These are phyloP conservation scores for Bassia scoparia DNA, from an alignment of 148 eudicot species.

Conservation along the genomic window DNA sequence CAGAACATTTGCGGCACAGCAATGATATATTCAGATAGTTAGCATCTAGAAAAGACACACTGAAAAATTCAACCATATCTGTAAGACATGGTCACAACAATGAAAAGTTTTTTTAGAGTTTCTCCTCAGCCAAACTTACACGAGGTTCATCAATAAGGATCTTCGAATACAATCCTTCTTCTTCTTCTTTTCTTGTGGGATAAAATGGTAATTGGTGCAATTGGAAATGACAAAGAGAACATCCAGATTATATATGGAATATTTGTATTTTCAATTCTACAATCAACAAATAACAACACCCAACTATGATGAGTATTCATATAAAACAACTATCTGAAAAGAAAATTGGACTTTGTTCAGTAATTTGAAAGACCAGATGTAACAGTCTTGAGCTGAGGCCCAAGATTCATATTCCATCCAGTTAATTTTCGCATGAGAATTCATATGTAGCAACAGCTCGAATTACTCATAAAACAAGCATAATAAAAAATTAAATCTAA, in stretches of 20 bases:
- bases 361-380: not conserved
- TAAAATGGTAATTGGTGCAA: conserved; percentile 30
- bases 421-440: not conserved
- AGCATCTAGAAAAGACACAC: not conserved
- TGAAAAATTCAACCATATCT: not conserved
- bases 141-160: conserved; percentile 22
- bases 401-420: no score
- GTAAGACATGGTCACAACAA: conserved; percentile 21
- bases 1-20: conserved; percentile 15
- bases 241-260: not conserved
- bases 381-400: not conserved
- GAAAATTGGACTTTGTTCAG: not conserved
- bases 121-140: conserved; percentile 24
- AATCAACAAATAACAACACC: not conserved
- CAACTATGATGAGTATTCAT: not conserved
- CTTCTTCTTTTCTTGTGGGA: conserved; percentile 32
- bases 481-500: not conserved
- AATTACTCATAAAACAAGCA: not conserved
- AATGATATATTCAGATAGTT: not conserved
- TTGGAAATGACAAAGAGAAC: conserved; percentile 8
- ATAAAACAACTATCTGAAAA: not conserved
- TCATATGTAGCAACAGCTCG: not conserved
- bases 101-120: conserved; percentile 18
- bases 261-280: not conserved
- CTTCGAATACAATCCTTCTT: conserved; percentile 24